Evolutionary conservation across 306 rosid species (phyloP), one percentile per base, ranked within the genome.

Genomic region (Geum urbanum): DNA sequence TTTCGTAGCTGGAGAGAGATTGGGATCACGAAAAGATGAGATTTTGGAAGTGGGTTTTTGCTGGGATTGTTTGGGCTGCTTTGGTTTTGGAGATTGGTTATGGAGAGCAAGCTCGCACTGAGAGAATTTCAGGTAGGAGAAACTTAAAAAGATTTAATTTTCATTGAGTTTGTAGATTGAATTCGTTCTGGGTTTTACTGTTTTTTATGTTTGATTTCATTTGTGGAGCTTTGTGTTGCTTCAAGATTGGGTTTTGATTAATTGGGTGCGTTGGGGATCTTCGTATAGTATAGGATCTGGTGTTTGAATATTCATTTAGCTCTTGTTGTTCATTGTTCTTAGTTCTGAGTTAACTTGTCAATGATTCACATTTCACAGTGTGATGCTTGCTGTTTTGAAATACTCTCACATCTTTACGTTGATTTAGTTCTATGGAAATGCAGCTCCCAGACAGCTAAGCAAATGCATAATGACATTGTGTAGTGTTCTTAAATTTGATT

Each of bases 101-200:
- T 57, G 76, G 77, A 66, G 83, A 79, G 63, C 86, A 84, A 8
- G 86, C 84, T 55, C 81, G 86, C 49, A 89, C 95, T 24, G 99
- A 95, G 79, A 79, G 99, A 77, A 95, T 95, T 80, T 91, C 97
- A 76, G 99, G 98, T 88, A 52, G 43, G 76, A 37, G 63, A 67
- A 41, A 48, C 40, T 24, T 57, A 3, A 51, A 70, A 45, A 41
- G 44, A 41, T 35, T 40, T 56, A 8, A 1, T 49, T 11, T 24
- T 72, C 74, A 5, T 39, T 72, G 40, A 41, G 44, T 54, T 63
- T 77, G 32, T 50, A 24, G 27, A 24, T 24, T 24, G 27, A 24
- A 24, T 24, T 24, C 27, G 27, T 61, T 69, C 45, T 50, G 37
- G 51, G 69, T 24, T 74, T 69, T 52, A 52, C n/a, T 6, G 41